Evolutionary conservation across 2,329 filamentous ascomycete genomes (phyloP).

Genomic region (Sclerotinia nivalis): DNA sequence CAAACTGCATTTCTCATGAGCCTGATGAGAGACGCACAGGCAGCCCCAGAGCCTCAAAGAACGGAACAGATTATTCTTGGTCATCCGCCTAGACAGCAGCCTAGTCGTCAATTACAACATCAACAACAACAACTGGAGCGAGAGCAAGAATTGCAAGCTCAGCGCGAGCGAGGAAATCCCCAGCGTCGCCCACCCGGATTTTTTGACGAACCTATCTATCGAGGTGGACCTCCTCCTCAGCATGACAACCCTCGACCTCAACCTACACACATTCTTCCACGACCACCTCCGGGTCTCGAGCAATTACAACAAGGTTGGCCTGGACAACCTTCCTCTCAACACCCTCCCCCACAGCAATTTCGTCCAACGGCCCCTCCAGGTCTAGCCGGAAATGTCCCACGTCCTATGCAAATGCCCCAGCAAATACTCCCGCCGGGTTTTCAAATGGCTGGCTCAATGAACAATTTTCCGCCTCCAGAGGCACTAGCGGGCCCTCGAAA

Average conservation of each 20-base stretch:
- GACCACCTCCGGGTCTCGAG: conserved; percentile 60
- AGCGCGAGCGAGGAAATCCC: conserved; percentile 37
- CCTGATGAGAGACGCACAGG: conserved; percentile 66
- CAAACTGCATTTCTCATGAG: conserved; percentile 85
- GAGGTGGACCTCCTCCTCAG: conserved; percentile 35
- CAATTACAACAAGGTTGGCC: conserved; percentile 49
- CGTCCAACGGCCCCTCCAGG: conserved; percentile 58
- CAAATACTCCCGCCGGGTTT: conserved; percentile 65
- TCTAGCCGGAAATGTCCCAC: conserved; percentile 46
- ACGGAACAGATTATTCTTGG: conserved; percentile 56
- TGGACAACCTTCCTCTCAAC: conserved; percentile 33
- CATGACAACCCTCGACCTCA: conserved; percentile 47
- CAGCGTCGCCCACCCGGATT: conserved; percentile 43
- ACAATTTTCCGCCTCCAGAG: conserved; percentile 50
- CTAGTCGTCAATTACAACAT: conserved; percentile 44
- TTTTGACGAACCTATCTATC: conserved; percentile 36
- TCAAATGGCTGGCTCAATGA: conserved; percentile 55
- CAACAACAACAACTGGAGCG: conserved; percentile 51
- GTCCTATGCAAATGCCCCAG: conserved; percentile 51
- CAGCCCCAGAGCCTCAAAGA: conserved; percentile 51
- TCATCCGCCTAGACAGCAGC: conserved; percentile 40
- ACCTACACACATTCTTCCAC: conserved; percentile 65
- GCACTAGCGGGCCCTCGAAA: conserved; percentile 45
- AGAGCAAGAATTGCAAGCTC: conserved; percentile 39
- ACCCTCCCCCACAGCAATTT: conserved; percentile 44